Base-by-base conservation (phyloP, 1,139 yeast genomes). In the Meyerozyma smithsonii region DNA sequence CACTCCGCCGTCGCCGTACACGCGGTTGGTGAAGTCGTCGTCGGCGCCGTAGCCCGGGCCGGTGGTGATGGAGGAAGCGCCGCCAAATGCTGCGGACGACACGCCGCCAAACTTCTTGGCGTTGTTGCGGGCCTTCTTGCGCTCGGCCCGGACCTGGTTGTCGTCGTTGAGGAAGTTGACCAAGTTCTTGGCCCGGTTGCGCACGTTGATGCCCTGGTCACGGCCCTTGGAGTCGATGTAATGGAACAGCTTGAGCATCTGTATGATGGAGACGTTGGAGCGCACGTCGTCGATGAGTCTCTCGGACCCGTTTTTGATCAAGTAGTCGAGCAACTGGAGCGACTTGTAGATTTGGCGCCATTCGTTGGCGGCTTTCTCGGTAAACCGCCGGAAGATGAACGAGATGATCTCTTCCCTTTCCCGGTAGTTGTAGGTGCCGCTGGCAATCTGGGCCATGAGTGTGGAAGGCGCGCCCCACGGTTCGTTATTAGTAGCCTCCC, bases 401-500 rank as follows among this genome's bases (percentile, higher is more conserved):
- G 84, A 80, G 39, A 81, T 66, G 44, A 84, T 78, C 55, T 84
- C 95, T 55, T 84, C 90, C 45, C 95, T 64, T 54, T 84, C 94
- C 47, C 88, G 68, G 55, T 85, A 85, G 62, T 86, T 87, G 64
- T 87, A 87, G 5, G 98, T 92, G 2, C 96, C 97, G 25, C 89
- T 85, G 5, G 98, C 94, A 52, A 94, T 92, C 58, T 89, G 94
- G 46, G 84, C 85, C 97, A 94, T 92, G 57, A 86, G 67, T 2
- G 96, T 78, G 4, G 94, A 77, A 2, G 95, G 81, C 3, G 97
- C 95, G n/a, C 98, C 98, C 99, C 99, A 92, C 2, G 98, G 98
- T 62, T 92, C 99, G 59, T 92, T 92, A 61, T 92, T 92, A 42
- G 98, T 92, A 36, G 97, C 97, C 62, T 92, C 97, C 47, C 98